Evolutionary conservation across 2,329 filamentous ascomycete genomes (phyloP), one percentile per base, ranked within the genome.

Genomic region (Orbilia blumenaviensis): DNA sequence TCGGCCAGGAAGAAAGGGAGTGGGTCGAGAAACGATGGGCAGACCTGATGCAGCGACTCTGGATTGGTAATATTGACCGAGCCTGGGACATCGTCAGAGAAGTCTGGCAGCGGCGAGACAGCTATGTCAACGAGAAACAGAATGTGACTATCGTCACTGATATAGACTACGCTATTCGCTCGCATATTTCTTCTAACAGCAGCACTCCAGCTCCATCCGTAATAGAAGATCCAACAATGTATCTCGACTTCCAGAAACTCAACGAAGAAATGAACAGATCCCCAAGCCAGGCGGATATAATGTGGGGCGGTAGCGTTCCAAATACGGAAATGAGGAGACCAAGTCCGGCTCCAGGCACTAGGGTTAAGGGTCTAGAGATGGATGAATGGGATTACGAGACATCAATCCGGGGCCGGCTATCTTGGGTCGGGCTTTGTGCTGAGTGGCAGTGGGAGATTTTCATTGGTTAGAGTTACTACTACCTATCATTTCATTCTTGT

Each of bases 21-120:
- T 92, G 89, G 89, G 88, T 91, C 1, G 83, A 86, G 46, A 84
- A 87, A 23, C 85, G 90, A 34, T 92, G 89, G 90, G 82, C 83
- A 3, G 83, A 85, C 2, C 89, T 92, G 84, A 85, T 85, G 61
- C 83, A 84, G 18, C 85, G 89, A 27, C 87, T 91, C 83, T 88
- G 88, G 82, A 88, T 91, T 48, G 89, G 89, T 14, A 89, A 90
- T 54, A 86, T 91, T 50, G 89, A 91, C 79, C 87, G 88, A 25
- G 90, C 88, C 75, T 84, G 87, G 77, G 87, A 89, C 48, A 88
- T 92, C 5, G 86, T 89, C 21, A 86, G 87, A 72, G 89, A 91
- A 80, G 89, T 91, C 0, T 92, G 90, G 90, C 82, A 82, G 27
- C 86, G 90, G 10, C 85, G 89, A 32, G 90, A 92, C 80, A 68